These are phyloP conservation scores for Suhomyces chickasaworum DNA, from an alignment of 1,139 yeast species.

Conservation along the genomic window DNA sequence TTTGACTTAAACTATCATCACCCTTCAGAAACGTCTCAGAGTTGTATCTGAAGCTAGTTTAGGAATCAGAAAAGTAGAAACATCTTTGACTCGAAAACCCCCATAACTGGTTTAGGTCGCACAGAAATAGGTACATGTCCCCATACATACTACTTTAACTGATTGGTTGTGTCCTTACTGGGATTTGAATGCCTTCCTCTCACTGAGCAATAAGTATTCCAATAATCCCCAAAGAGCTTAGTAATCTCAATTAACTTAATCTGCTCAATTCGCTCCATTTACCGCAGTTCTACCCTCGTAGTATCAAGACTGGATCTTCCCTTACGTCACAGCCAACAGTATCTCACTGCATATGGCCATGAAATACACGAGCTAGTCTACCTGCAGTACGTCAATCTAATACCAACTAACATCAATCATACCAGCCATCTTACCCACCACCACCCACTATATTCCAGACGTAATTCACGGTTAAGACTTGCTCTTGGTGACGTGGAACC, in stretches of 20 bases:
- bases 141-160: too few species aligned
- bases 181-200: too few species aligned
- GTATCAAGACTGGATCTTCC: neutral
- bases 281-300: too few species aligned
- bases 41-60: neutral
- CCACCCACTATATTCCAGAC: neutral
- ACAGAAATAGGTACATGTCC: neutral
- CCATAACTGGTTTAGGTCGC: neutral
- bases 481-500: slow-evolving; percentile 1
- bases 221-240: too few species aligned
- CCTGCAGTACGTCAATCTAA: slow-evolving; percentile 3
- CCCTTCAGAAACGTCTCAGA: neutral
- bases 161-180: too few species aligned
- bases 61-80: neutral
- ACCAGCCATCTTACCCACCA: slow-evolving; percentile 1
- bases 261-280: too few species aligned
- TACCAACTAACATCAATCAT: neutral
- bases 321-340: neutral
- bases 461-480: neutral
- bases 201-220: too few species aligned
- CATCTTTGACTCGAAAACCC: neutral
- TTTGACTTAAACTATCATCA: too few species aligned
- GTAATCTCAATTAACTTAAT: too few species aligned
- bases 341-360: neutral
- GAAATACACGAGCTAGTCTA: slow-evolving; percentile 2